Evolutionary conservation across 352 stramenopile species (phyloP).

Genomic region (Pythium brachiatum): DNA sequence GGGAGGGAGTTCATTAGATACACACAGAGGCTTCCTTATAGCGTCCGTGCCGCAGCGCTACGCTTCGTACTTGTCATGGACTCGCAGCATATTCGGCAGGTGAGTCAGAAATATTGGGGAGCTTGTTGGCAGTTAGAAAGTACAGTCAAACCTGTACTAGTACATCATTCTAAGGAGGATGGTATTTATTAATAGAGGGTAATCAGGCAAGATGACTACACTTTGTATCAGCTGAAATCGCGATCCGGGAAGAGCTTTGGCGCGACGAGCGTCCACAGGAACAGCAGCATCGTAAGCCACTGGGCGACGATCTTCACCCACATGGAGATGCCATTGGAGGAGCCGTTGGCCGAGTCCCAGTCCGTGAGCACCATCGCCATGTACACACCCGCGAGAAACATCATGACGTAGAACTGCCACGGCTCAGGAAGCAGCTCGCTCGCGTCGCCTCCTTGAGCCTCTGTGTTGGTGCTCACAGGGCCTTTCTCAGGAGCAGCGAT

Average conservation of each 20-base stretch:
- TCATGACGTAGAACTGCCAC: slow-evolving; percentile 94
- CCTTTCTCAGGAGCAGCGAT: not conserved
- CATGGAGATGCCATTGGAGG: slow-evolving; percentile 86
- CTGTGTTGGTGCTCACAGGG: not conserved
- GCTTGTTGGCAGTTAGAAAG: not conserved
- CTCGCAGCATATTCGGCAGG: slow-evolving; percentile 48
- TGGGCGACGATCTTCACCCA: slow-evolving; percentile 95
- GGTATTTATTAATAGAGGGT: not conserved
- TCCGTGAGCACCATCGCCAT: slow-evolving; percentile 95
- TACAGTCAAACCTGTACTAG: slow-evolving; percentile 5
- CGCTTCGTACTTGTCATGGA: slow-evolving; percentile 58
- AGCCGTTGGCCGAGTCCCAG: slow-evolving; percentile 87
- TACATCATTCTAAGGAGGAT: not conserved
- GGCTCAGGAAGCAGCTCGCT: slow-evolving; percentile 47
- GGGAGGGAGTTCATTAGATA: not conserved
- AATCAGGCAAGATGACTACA: slow-evolving; percentile 5
- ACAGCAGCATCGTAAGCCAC: slow-evolving; percentile 93
- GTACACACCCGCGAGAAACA: slow-evolving; percentile 90
- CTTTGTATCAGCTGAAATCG: slow-evolving; percentile 72
- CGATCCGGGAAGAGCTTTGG: slow-evolving; percentile 93
- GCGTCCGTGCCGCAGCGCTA: not conserved
- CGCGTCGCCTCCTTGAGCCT: not conserved
- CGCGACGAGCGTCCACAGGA: slow-evolving; percentile 93
- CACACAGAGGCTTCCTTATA: not conserved
- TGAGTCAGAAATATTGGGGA: not conserved